Base-by-base conservation (phyloP, 176 grass and related monocot genomes). In the Oryza rufipogon region DNA sequence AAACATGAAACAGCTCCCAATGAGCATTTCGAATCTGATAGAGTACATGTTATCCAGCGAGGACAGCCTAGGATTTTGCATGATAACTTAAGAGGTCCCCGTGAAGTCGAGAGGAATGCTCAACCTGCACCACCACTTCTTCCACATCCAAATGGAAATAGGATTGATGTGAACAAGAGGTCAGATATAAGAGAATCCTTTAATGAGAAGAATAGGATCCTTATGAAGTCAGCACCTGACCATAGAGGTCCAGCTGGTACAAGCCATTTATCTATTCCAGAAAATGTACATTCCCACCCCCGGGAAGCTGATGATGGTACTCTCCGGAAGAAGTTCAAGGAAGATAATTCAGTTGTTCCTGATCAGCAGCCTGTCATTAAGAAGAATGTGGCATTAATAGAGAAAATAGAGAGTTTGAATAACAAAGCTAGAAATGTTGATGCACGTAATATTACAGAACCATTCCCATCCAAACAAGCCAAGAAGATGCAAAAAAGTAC, bases 381-480 rank as follows among this genome's bases (percentile, higher is more conserved):
- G 68, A 99, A 96, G 90, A 92, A 92, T 81, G 33, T 66, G 61
- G 70, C 93, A 78, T 83, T 98, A 33, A 96, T 99, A 77, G 91
- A 96, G 87, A 99, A 99, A 85, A 99, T 99, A 72, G 96, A 81
- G 73, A 87, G 86, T 68, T 87, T 99, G 86, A 99, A 99, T 84
- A 92, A 89, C 80, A 99, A 99, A 91, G 79, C 76, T 70, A 86
- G 93, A 80, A 90, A 77, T 88, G 65, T 85, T 88, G 83, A 99
- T 69, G 63, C 74, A 70, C 61, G 68, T 15, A 91, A 77, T 86
- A 86, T 70, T 58, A 51, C 22, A 84, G 80, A 81, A 76, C 52
- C 74, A 86, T 64, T 81, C 54, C 73, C 85, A 68, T 69, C 68
- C 22, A 92, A 84, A 84, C 82, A 96, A 80, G 60, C 88, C 49